phyloP scores from a whole-genome alignment of 2,329 filamentous ascomycete species.

The Fusarium sp. region DNA sequence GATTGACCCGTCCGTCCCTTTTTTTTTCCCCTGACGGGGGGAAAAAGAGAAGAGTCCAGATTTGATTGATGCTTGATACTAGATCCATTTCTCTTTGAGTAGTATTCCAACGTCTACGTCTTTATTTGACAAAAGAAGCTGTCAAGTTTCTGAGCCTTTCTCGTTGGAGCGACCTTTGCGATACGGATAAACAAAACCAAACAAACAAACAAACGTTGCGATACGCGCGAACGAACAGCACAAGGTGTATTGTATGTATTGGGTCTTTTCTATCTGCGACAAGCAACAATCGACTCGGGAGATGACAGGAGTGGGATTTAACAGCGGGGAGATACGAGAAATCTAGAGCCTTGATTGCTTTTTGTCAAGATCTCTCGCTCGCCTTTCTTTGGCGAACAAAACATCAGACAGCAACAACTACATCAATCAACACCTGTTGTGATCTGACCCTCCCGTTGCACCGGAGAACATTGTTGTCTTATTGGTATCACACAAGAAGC shows the following conservation, averaged over 20 bases:
- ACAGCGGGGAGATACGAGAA: neutral
- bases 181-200: constrained; percentile 9
- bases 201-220: constrained; percentile 7
- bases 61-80: constrained; percentile 4
- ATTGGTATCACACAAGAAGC: neutral
- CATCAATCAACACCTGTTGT: neutral
- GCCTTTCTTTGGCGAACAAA: neutral
- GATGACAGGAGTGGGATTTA: neutral
- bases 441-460: neutral
- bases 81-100: constrained; percentile 1
- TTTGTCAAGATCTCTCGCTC: neutral
- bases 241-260: constrained; percentile 9
- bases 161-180: constrained; percentile 2
- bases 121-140: neutral
- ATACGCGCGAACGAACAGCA: constrained; percentile 6
- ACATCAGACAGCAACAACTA: neutral
- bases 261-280: neutral
- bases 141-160: neutral
- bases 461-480: neutral
- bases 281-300: neutral
- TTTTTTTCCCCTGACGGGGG: constrained; percentile 41
- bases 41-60: constrained; percentile 3
- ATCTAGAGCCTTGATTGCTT: neutral
- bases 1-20: constrained; percentile 16
- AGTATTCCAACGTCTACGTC: neutral